Base-by-base conservation (phyloP, 2,329 filamentous ascomycete species). In the Ilyonectria sp. region DNA sequence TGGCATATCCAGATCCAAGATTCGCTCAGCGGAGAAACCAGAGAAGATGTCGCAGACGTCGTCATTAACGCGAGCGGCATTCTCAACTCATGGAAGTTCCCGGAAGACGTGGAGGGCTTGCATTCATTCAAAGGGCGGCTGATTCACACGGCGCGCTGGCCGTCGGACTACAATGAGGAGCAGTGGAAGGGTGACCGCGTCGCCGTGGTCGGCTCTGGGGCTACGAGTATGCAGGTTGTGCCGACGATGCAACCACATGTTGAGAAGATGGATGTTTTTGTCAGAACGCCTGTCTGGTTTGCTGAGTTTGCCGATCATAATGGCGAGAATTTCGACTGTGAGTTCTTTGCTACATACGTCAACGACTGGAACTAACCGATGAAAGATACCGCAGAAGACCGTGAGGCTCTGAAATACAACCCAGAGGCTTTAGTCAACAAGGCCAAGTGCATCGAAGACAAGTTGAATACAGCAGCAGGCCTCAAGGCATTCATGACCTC, bases 281-380 rank as follows among this genome's bases (percentile, higher is more conserved):
- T 63, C 13, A 19, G 60, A 9, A 63, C 60, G 13, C 52, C 52
- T 4, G 60, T 63, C 4, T 63, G 60, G 60, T 63, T 63, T 29
- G 60, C 53, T 6, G 52, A 63, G 11, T 50, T 63, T 44, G 60
- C 60, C 1, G 53, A 63, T 19, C 52, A 63, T 44, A 26, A 7
- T 10, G 60, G 60, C 4, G 52, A 63, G 11, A 63, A 63, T n/a
- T 63, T 49, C 13, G 60, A 54, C 9, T 62, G 60, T 62, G 49
- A 5, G 9, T 19, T 17, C 47, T n/a, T 8, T 33, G n/a, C 21
- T 26, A 60, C 9, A 4, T 26, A 7, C 31, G 29, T 26, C 9
- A 11, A 10, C 11, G 3, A 11, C n/a, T 54, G 8, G 13, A 4
- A 43, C 60, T 62, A 6, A 56, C 23, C 26, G 31, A 2, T 26